A percentile compares a stretch with the other conserved stretches of the same genome.
phyloP scores from a whole-genome alignment of 495 filamentous ascomycete species.

The Xylaria sp. region DNA sequence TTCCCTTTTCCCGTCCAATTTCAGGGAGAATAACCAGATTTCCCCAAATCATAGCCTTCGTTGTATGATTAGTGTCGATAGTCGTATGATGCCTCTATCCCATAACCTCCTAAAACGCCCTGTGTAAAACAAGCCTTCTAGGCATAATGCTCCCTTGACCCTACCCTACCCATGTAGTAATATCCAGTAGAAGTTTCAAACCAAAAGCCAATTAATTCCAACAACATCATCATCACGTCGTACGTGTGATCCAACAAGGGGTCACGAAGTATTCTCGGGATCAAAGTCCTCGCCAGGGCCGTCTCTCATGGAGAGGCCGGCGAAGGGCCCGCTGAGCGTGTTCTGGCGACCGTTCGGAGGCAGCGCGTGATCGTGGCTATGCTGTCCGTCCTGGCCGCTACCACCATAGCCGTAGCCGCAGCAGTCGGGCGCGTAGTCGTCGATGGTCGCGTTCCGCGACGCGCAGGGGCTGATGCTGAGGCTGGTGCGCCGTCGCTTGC shows the following conservation, averaged over 20 bases:
- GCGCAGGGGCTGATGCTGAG: slow-evolving; percentile 38
- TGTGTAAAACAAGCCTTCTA: slow-evolving; percentile 16
- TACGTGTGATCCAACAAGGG: not conserved
- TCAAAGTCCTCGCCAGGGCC: not conserved
- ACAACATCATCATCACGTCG: slow-evolving; percentile 23
- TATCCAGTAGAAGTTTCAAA: not conserved
- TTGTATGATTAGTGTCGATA: not conserved
- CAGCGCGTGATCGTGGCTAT: slow-evolving; percentile 14
- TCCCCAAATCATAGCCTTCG: not conserved
- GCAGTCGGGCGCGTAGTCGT: slow-evolving; percentile 17
- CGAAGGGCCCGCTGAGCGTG: slow-evolving; percentile 3
- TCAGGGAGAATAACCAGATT: not conserved
- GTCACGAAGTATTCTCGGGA: not conserved
- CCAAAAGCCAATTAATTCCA: not conserved
- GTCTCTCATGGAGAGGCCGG: not conserved
- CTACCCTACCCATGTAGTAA: slow-evolving; percentile 8
- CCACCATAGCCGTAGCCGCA: slow-evolving; percentile 18
- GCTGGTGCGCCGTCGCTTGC: slow-evolving; percentile 32
- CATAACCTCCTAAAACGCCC: slow-evolving; percentile 15
- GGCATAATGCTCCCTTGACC: slow-evolving; percentile 4
- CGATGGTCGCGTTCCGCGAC: slow-evolving; percentile 35
- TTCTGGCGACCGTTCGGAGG: slow-evolving; percentile 20
- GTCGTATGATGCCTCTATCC: slow-evolving; percentile 12
- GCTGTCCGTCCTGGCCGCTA: not conserved
- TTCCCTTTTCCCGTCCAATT: not conserved